phyloP scores from a whole-genome alignment of 257 asterid species.

The Solanum piurae region DNA sequence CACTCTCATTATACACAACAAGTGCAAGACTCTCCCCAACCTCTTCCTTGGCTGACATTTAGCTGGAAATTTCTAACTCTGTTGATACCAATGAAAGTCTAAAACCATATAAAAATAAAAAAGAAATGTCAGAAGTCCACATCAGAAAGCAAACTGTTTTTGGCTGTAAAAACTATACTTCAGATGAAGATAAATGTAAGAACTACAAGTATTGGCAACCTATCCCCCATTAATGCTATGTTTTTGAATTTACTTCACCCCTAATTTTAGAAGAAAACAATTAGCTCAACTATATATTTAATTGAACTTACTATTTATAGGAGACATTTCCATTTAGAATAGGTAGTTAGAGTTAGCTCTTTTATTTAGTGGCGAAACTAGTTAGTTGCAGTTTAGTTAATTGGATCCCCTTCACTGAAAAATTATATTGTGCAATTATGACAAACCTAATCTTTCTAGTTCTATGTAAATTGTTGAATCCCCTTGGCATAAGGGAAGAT shows the following conservation, averaged over 20 bases:
- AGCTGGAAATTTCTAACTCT: not conserved
- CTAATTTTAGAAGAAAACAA: no score
- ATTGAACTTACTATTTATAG: no score
- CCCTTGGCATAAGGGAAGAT: no score
- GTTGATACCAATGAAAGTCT: not conserved
- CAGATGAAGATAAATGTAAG: not conserved
- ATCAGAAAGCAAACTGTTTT: not conserved
- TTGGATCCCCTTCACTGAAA: not conserved
- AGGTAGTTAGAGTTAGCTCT: not conserved
- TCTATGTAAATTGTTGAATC: not conserved
- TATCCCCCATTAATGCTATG: no score
- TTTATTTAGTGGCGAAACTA: not conserved
- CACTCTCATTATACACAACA: no score
- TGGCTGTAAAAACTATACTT: no score
- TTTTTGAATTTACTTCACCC: no score
- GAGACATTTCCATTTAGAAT: not conserved
- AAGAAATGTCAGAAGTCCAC: not conserved
- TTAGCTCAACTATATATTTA: no score
- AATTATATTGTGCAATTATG: not conserved
- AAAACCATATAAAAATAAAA: not conserved
- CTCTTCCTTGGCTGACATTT: not conserved
- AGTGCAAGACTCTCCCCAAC: conserved; percentile 34
- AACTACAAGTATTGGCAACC: no score
- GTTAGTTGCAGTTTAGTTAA: not conserved
- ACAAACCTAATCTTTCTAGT: not conserved